phyloP scores from a whole-genome alignment of 306 rosid species.

The Canavalia gladiata region DNA sequence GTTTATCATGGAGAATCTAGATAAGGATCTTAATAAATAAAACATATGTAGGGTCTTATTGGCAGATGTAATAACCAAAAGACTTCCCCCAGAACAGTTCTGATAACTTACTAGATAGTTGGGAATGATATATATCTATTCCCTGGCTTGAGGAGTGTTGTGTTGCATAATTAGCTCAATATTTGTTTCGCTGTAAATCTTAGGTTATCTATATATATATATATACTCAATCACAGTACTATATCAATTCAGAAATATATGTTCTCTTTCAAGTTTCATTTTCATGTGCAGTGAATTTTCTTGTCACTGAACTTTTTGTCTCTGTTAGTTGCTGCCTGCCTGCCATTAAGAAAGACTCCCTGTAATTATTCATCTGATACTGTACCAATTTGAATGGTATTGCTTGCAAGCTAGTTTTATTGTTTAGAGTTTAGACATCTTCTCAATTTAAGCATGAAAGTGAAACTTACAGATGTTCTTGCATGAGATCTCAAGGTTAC shows the following conservation, averaged over 20 bases:
- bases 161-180: neutral
- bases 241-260: neutral
- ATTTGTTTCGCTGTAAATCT: neutral
- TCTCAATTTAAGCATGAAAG: neutral
- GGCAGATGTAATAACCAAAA: neutral
- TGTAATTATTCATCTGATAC: slow-evolving; percentile 29
- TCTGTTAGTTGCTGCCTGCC: slow-evolving; percentile 7
- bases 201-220: neutral
- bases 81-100: neutral
- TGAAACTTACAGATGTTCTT: slow-evolving; percentile 30
- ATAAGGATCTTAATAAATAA: too few relatives aligned
- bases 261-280: neutral
- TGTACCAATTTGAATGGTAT: slow-evolving; percentile 16
- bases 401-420: slow-evolving; percentile 22
- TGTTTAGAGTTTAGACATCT: slow-evolving; percentile 6
- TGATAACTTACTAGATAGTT: neutral
- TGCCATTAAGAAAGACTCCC: slow-evolving; percentile 28
- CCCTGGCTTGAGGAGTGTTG: neutral
- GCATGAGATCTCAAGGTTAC: neutral
- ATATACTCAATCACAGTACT: neutral
- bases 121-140: neutral
- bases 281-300: slow-evolving; percentile 25
- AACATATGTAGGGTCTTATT: neutral
- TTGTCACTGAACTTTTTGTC: slow-evolving; percentile 11
- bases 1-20: too few relatives aligned